A percentile compares a stretch with the other conserved stretches of the same genome.
These are phyloP conservation scores for Sarcomyxa edulis DNA, from an alignment of 768 basidiomycete genomes.

Conservation along the genomic window DNA sequence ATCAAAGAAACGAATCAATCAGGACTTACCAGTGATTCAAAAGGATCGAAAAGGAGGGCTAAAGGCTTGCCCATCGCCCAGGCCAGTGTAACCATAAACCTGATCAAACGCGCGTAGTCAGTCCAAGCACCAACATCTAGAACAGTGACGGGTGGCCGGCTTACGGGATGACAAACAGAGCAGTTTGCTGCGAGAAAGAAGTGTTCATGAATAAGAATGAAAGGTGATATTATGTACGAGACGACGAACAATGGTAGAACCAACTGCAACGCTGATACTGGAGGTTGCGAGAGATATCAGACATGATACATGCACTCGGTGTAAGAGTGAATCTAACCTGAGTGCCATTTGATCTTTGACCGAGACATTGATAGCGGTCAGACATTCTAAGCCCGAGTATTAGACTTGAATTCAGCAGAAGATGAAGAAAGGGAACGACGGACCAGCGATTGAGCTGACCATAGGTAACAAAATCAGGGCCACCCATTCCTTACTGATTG, in stretches of 20 bases:
- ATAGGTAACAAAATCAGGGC: constrained; percentile 85
- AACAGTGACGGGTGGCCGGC: constrained; percentile 18
- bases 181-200: constrained; percentile 51
- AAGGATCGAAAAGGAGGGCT: constrained; percentile 83
- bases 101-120: constrained; percentile 16
- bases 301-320: no score
- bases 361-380: constrained; percentile 87
- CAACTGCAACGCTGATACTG: constrained; percentile 80
- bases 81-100: constrained; percentile 67
- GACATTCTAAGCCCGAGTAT: constrained; percentile 82
- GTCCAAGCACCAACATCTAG: background rate
- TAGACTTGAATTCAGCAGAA: no score
- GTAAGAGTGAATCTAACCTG: no score
- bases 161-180: constrained; percentile 62
- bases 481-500: constrained; percentile 83
- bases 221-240: background rate
- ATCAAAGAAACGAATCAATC: constrained; percentile 4
- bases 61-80: constrained; percentile 83
- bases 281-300: no score
- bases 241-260: constrained; percentile 62
- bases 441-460: constrained; percentile 76
- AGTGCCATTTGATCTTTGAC: constrained; percentile 79
- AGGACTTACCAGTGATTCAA: constrained; percentile 54
- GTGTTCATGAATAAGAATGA: background rate
- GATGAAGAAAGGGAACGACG: background rate